Evolutionary conservation across 306 rosid genomes (phyloP), one percentile per base, ranked within the genome.

Genomic region (Cotoneaster glaucophyllus): DNA sequence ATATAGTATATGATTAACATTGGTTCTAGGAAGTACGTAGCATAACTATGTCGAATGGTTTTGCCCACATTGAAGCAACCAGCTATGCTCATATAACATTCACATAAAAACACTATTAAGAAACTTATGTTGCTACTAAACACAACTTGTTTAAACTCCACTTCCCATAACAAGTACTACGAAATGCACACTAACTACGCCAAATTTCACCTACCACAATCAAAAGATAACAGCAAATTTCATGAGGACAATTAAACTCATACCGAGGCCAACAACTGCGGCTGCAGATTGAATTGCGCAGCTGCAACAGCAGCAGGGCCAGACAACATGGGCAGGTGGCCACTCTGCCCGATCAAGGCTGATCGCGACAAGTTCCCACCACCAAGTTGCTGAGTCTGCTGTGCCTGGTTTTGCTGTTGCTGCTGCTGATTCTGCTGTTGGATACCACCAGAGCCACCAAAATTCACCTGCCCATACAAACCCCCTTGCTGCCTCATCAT

Each of bases 211-310:
- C 28, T 28, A 15, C 15, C 29, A 18, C 7, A 9, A 39, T 37
- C 53, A 56, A 53, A 66, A 53, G 13, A 50, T 8, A 34, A 67
- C 65, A 73, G 2, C 64, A 68, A 81, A 15, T 28, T 21, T 7
- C 28, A 80, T 9, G 34, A 32, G 69, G 26, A 17, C 19, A 58
- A 48, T 29, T 56, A 76, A 61, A 67, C 59, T 11, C 75, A 73
- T 92, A 95, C 99, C 92, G 99, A 95, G 56, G 87, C 79, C 66
- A 95, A 78, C 21, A 92, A n/a, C 71, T 84, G 90, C 68, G 73
- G 31, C 74, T 75, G 87, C 69, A 82, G 63, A 74, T 85, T 95
- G 64, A 85, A 89, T 72, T 89, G 99, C 9, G 89, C 83, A 69
- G 90, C 90, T 5, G 81, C 79, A 9, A 64, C 76, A 3, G 82